These are phyloP conservation scores for Nepenthes mirabilis DNA, from an alignment of 148 eudicot species.

Conservation along the genomic window DNA sequence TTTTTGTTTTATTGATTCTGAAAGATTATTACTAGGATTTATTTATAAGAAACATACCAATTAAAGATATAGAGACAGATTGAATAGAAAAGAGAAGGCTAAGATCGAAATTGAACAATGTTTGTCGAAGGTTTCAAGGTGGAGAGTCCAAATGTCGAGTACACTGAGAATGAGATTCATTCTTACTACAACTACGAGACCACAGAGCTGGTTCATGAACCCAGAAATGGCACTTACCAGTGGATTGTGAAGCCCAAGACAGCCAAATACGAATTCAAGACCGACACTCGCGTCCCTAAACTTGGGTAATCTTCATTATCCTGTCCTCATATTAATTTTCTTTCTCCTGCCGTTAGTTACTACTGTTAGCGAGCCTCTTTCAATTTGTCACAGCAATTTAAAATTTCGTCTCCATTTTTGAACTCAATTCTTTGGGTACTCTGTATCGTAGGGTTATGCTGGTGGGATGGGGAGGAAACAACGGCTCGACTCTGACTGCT, in stretches of 20 bases:
- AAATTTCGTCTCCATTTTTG: neutral
- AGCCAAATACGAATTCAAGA: slow-evolving; percentile 78
- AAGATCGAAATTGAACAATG: slow-evolving; percentile 27
- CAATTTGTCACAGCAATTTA: neutral
- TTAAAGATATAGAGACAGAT: no score
- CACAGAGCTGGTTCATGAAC: slow-evolving; percentile 88
- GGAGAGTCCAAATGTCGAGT: slow-evolving; percentile 79
- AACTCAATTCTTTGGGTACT: neutral
- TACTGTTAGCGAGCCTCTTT: no score
- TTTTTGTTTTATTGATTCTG: no score
- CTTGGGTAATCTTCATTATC: slow-evolving; percentile 40
- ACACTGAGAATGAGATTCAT: slow-evolving; percentile 68
- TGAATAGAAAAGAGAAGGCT: no score
- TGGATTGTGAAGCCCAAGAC: slow-evolving; percentile 91
- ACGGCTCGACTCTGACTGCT: slow-evolving; percentile 80
- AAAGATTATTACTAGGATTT: no score
- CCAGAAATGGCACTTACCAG: slow-evolving; percentile 62
- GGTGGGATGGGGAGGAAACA: slow-evolving; percentile 99
- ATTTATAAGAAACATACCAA: no score
- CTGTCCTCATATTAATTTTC: neutral
- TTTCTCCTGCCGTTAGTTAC: neutral
- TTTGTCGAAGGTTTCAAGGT: slow-evolving; percentile 85
- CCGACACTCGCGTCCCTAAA: slow-evolving; percentile 68
- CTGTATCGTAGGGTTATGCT: slow-evolving; percentile 62
- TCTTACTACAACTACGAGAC: slow-evolving; percentile 74